These are phyloP conservation scores for Trichoderma koningii DNA, from an alignment of 2,329 filamentous ascomycete genomes.

Conservation along the genomic window DNA sequence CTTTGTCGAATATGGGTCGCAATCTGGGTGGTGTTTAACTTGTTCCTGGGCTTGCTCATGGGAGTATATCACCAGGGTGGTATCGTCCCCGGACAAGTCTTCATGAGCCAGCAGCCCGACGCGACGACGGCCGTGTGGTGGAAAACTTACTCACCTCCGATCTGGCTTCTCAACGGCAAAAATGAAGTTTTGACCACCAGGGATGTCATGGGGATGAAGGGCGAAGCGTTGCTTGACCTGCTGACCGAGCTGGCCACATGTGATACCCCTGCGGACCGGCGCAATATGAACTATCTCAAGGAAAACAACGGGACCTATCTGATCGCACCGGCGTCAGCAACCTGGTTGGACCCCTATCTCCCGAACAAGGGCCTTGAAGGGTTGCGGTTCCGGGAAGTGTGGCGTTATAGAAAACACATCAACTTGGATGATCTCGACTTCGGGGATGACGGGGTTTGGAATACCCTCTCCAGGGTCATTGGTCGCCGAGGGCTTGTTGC, in stretches of 20 bases:
- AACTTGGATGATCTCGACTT: constrained; percentile 82
- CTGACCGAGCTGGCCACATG: constrained; percentile 63
- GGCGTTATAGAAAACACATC: constrained; percentile 67
- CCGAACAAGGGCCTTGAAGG: constrained; percentile 60
- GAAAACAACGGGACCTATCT: constrained; percentile 67
- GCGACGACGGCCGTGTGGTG: constrained; percentile 76
- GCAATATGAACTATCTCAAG: constrained; percentile 58
- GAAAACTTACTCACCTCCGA: constrained; percentile 82
- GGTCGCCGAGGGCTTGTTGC: constrained; percentile 62
- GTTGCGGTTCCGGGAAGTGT: constrained; percentile 68
- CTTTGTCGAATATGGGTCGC: constrained; percentile 57
- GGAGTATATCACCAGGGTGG: constrained; percentile 82
- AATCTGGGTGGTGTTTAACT: constrained; percentile 70
- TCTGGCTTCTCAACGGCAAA: constrained; percentile 77
- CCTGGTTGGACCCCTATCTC: constrained; percentile 66
- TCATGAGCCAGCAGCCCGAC: constrained; percentile 69
- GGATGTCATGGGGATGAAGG: constrained; percentile 73
- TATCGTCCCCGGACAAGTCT: constrained; percentile 73
- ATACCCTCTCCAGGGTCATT: constrained; percentile 68
- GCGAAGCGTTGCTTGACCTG: constrained; percentile 60
- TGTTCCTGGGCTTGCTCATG: constrained; percentile 69
- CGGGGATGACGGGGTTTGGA: constrained; percentile 73
- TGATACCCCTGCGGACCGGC: constrained; percentile 58
- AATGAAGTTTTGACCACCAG: constrained; percentile 70
- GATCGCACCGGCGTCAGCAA: constrained; percentile 72